Conservation (phyloP, 2,329 filamentous ascomycete genomes). For the Trichoderma endophyticum region DNA sequence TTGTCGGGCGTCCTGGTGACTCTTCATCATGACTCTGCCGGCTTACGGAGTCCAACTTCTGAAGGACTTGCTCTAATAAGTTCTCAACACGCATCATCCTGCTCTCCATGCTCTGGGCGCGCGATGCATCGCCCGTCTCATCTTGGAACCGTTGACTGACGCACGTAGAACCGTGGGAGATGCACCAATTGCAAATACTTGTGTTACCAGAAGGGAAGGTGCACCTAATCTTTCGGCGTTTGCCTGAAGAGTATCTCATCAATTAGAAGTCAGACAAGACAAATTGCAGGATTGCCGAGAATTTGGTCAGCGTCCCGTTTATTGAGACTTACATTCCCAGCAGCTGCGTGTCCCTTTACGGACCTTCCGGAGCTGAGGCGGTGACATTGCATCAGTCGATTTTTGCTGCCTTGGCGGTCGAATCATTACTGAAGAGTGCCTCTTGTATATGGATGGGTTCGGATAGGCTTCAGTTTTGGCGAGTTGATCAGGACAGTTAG, state of each 20-base stretch:
- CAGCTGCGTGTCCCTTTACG: constrained; percentile 18
- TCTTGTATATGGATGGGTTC: background rate
- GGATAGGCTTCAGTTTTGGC: background rate
- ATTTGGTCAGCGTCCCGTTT: background rate
- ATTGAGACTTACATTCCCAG: constrained; percentile 15
- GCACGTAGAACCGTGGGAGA: background rate
- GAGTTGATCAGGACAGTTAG: background rate
- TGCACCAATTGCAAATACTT: constrained; percentile 1
- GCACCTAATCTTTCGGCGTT: constrained; percentile 17
- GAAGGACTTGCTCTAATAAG: background rate
- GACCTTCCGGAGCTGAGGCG: background rate
- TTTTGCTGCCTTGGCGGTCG: background rate
- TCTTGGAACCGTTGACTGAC: constrained; percentile 14
- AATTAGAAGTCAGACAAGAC: background rate
- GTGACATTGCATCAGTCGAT: background rate
- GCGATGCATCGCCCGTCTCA: background rate
- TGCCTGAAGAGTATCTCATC: background rate
- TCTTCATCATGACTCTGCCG: background rate
- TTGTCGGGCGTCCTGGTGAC: background rate
- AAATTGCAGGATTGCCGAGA: background rate
- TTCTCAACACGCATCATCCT: constrained; percentile 6
- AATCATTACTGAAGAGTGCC: background rate
- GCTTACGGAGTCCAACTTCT: background rate
- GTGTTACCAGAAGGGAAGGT: background rate
- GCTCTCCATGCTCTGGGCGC: background rate